Percentiles rank a stretch among this genome's conserved stretches.
phyloP scores from a whole-genome alignment of 2,329 filamentous ascomycete genomes.

The Neodidymelliopsis sp. region DNA sequence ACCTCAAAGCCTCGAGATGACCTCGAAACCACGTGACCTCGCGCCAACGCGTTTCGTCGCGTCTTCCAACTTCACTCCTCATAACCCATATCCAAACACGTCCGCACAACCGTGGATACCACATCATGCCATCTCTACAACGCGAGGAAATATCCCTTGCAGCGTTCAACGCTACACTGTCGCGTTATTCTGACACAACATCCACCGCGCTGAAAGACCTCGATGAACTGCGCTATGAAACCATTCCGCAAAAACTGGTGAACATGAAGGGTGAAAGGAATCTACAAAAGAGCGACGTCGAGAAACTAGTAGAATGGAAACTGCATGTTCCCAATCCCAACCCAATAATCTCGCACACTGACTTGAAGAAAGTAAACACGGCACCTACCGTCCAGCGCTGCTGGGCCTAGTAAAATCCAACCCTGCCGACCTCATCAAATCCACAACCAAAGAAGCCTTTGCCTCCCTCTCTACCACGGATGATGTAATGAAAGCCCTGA shows the following conservation, averaged over 20 bases:
- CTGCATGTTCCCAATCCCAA: slow-evolving; percentile 39
- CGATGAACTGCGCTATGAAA: slow-evolving; percentile 43
- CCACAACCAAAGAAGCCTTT: slow-evolving; percentile 63
- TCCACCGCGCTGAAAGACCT: slow-evolving; percentile 40
- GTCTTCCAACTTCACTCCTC: neutral
- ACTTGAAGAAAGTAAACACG: slow-evolving; percentile 53
- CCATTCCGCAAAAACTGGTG: slow-evolving; percentile 33
- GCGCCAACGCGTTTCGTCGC: slow-evolving; percentile 3
- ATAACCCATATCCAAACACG: neutral
- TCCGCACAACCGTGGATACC: neutral
- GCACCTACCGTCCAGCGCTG: slow-evolving; percentile 59
- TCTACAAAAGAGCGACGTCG: slow-evolving; percentile 41
- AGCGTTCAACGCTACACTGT: slow-evolving; percentile 31
- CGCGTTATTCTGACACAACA: slow-evolving; percentile 35
- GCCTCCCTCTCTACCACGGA: slow-evolving; percentile 18
- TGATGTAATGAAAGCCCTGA: slow-evolving; percentile 52
- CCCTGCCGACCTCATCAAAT: slow-evolving; percentile 54
- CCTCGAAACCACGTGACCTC: slow-evolving; percentile 1
- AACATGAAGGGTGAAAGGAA: slow-evolving; percentile 19
- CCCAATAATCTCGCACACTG: too few species aligned
- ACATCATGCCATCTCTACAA: slow-evolving; percentile 17
- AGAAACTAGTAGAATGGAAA: slow-evolving; percentile 51
- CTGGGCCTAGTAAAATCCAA: slow-evolving; percentile 65
- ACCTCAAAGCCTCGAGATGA: neutral
- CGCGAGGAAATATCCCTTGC: slow-evolving; percentile 25